Percentiles rank a stretch among this genome's conserved stretches.
These are phyloP conservation scores for Lachnellula occidentalis DNA, from an alignment of 2,329 filamentous ascomycete genomes.

Conservation along the genomic window DNA sequence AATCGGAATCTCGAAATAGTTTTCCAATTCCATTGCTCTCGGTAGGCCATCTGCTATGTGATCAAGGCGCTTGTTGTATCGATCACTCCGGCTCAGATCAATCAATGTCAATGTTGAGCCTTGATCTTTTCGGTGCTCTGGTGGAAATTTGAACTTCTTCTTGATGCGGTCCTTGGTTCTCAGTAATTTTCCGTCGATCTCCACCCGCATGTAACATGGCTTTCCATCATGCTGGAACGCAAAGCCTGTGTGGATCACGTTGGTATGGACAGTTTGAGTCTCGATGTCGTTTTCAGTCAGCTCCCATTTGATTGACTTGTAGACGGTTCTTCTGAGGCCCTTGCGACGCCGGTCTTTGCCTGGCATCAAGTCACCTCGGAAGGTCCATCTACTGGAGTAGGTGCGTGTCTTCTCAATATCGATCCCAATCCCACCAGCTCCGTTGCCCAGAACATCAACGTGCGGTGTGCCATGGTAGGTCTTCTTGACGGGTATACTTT, in stretches of 20 bases:
- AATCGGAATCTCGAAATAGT: conserved; percentile 1
- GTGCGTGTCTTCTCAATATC: no score
- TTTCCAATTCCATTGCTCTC: conserved; percentile 7
- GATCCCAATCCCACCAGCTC: no score
- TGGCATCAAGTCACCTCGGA: no score
- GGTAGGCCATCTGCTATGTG: neutral
- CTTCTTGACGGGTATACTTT: conserved; percentile 6
- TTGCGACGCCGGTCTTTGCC: neutral
- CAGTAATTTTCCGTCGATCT: no score
- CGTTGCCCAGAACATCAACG: conserved; percentile 12
- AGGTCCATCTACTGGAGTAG: no score
- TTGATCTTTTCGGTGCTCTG: no score
- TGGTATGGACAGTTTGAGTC: conserved; percentile 1
- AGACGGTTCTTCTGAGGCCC: conserved; percentile 12
- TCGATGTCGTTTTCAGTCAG: conserved; percentile 7
- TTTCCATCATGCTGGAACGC: no score
- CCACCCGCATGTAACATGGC: no score
- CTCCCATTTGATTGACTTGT: conserved; percentile 8
- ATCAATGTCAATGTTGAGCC: no score
- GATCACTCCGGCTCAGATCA: neutral
- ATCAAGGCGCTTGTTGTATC: conserved; percentile 1
- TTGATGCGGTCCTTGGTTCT: no score
- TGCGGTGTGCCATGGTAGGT: conserved; percentile 13
- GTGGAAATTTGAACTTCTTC: no score
- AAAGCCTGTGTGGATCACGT: neutral